These are phyloP conservation scores for Suillus plorans DNA, from an alignment of 768 basidiomycete genomes.

Conservation along the genomic window DNA sequence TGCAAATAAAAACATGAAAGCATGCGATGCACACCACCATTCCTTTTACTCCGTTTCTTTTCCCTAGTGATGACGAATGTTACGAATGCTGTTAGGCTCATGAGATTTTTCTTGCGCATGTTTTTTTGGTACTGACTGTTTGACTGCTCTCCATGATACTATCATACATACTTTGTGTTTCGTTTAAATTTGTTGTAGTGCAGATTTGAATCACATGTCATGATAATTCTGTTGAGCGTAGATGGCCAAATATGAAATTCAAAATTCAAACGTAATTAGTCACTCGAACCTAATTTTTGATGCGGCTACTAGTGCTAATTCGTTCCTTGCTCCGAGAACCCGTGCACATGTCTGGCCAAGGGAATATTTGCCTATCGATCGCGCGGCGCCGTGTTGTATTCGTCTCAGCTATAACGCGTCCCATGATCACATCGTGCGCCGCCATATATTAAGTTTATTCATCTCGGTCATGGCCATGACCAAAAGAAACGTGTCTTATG, in stretches of 20 bases:
- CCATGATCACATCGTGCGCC: background rate
- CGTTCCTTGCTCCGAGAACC: background rate
- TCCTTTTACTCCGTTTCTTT: conserved; percentile 5
- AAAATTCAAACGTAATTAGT: background rate
- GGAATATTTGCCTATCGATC: background rate
- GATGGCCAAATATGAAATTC: too few relatives aligned
- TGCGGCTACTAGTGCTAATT: background rate
- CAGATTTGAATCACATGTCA: conserved; percentile 2
- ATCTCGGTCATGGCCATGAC: background rate
- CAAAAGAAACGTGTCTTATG: background rate
- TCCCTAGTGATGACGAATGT: conserved; percentile 2
- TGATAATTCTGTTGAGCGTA: background rate
- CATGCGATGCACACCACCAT: background rate
- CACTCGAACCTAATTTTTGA: background rate
- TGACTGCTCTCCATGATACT: background rate
- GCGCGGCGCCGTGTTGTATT: background rate
- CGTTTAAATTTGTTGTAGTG: conserved; percentile 1
- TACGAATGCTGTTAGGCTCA: conserved; percentile 5
- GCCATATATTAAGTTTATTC: background rate
- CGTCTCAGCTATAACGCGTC: background rate
- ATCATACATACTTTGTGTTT: background rate
- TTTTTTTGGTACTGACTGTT: background rate
- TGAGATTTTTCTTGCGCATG: background rate
- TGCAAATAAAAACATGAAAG: background rate
- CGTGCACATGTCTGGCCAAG: background rate